phyloP scores from a whole-genome alignment of 1,284 basidiomycete species.

The Moesziomyces globuligerus region DNA sequence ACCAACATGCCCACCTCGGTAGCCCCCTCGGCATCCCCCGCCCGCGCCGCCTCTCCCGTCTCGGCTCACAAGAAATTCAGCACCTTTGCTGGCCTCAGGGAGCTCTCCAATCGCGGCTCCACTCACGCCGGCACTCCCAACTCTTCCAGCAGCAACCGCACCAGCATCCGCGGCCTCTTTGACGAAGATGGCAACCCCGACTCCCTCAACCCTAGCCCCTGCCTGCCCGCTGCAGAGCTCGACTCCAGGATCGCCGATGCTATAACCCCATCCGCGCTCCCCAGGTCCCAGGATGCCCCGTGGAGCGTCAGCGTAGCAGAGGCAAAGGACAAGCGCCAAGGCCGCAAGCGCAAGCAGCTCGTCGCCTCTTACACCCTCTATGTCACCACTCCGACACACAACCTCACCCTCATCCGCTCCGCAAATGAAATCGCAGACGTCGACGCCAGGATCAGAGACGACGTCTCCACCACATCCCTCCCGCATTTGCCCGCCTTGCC shows the following conservation, averaged over 20 bases:
- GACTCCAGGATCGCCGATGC: slow-evolving; percentile 69
- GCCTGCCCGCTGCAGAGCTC: slow-evolving; percentile 66
- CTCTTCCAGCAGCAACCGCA: slow-evolving; percentile 17
- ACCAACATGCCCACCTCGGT: slow-evolving; percentile 33
- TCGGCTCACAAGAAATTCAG: slow-evolving; percentile 47
- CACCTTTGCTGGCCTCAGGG: slow-evolving; percentile 51
- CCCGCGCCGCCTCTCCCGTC: slow-evolving; percentile 11
- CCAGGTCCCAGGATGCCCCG: slow-evolving; percentile 71
- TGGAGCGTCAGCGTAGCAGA: slow-evolving; percentile 81
- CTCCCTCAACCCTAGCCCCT: slow-evolving; percentile 22
- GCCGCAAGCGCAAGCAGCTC: slow-evolving; percentile 54
- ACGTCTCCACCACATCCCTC: slow-evolving; percentile 11
- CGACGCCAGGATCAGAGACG: slow-evolving; percentile 74
- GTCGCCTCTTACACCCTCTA: slow-evolving; percentile 65
- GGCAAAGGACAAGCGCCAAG: slow-evolving; percentile 51
- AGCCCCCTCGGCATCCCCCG: slow-evolving; percentile 4
- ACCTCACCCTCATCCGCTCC: slow-evolving; percentile 82
- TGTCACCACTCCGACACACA: slow-evolving; percentile 80
- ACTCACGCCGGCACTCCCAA: slow-evolving; percentile 20
- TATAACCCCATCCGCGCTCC: slow-evolving; percentile 7
- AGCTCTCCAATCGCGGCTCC: slow-evolving; percentile 21
- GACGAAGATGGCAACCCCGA: slow-evolving; percentile 25
- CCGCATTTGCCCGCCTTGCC: slow-evolving; percentile 44
- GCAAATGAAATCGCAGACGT: slow-evolving; percentile 79
- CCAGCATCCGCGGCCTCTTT: slow-evolving; percentile 52